Percentiles rank a stretch among this genome's conserved stretches.
Evolutionary conservation across 768 basidiomycete species (phyloP).

Genomic region (Jaapia argillacea): DNA sequence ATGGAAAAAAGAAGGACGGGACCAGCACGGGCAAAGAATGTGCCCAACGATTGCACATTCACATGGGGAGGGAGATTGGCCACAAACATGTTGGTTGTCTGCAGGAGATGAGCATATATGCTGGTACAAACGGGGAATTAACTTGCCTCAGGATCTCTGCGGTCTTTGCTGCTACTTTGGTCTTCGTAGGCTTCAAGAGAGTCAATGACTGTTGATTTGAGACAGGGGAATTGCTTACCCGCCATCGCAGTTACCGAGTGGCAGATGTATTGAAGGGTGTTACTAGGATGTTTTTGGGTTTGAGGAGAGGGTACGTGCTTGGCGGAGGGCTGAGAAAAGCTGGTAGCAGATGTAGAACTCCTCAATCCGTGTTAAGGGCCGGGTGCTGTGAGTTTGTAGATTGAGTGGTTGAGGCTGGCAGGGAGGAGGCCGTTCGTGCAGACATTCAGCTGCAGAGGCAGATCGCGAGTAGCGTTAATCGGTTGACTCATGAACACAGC

Average conservation of each 20-base stretch:
- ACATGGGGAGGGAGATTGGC: constrained; percentile 86
- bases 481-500: too few species aligned
- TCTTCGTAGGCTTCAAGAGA: constrained; percentile 65
- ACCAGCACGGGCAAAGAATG: constrained; percentile 85
- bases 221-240: not conserved
- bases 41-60: constrained; percentile 77
- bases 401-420: too few species aligned
- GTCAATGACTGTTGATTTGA: not conserved
- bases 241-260: not conserved
- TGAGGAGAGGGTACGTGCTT: too few species aligned
- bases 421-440: too few species aligned
- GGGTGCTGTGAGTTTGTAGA: too few species aligned
- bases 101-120: not conserved
- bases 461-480: too few species aligned
- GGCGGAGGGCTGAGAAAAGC: too few species aligned
- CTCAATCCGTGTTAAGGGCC: too few species aligned
- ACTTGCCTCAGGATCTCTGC: constrained; percentile 77
- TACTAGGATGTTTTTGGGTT: too few species aligned
- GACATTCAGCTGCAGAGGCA: too few species aligned
- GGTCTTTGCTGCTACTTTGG: constrained; percentile 83
- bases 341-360: too few species aligned
- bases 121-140: not conserved
- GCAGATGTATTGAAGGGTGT: too few species aligned
- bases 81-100: constrained; percentile 96
- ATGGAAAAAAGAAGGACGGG: constrained; percentile 96